Percentiles rank a stretch among this genome's conserved stretches.
phyloP scores from a whole-genome alignment of 2,329 filamentous ascomycete genomes.

The Aspergillus ochraceoroseus region DNA sequence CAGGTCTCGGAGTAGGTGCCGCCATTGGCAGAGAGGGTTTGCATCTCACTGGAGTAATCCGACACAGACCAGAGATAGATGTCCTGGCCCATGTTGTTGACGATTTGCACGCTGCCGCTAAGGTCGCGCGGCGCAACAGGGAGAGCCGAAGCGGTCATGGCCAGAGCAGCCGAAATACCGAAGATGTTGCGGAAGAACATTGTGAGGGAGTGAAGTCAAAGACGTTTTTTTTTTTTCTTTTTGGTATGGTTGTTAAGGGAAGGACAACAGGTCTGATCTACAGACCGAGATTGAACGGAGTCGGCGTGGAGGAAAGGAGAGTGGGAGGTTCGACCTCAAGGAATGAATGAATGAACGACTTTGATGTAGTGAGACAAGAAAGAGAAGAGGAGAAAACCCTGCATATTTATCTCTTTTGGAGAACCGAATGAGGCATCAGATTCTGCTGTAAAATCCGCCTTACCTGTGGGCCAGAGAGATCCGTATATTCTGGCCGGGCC shows the following conservation, averaged over 20 bases:
- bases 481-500: too few relatives aligned
- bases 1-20: conserved; percentile 25
- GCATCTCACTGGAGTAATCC: conserved; percentile 18
- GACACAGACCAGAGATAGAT: conserved; percentile 31
- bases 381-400: background rate
- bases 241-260: conserved; percentile 7
- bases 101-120: conserved; percentile 23
- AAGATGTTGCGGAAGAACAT: conserved; percentile 14
- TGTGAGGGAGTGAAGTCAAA: conserved; percentile 5
- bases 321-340: conserved; percentile 13
- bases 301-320: conserved; percentile 8
- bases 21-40: conserved; percentile 19
- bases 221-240: too few relatives aligned
- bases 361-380: background rate
- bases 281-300: conserved; percentile 9
- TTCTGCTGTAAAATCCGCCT: background rate
- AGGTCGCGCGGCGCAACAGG: conserved; percentile 6
- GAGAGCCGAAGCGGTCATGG: conserved; percentile 6
- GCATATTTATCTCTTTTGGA: conserved; percentile 6
- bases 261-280: conserved; percentile 10
- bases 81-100: conserved; percentile 26
- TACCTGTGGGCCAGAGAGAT: too few relatives aligned
- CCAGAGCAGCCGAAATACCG: conserved; percentile 5
- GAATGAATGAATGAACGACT: conserved; percentile 7
- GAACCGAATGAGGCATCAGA: conserved; percentile 7